Evolutionary conservation across 768 basidiomycete species (phyloP), one percentile per base, ranked within the genome.

Genomic region (Xerocomellus amylosporus): DNA sequence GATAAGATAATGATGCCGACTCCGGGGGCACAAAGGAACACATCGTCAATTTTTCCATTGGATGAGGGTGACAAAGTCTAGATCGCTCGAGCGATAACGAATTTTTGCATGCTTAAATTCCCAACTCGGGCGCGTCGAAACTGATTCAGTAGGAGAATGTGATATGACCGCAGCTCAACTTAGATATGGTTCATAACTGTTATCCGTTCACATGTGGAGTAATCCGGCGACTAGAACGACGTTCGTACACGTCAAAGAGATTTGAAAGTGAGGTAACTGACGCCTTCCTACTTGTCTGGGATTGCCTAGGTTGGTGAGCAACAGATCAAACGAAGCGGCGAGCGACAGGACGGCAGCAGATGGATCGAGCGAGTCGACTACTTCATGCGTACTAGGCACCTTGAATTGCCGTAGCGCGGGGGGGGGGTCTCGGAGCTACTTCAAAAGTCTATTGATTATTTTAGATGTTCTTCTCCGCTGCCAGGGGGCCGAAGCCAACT

Each of bases 11-110:
- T 10, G 5, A 37, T 43, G 20, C 26, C 3, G 19, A 19, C 24
- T 13, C n/a, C 20, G 38, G 33, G 19, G 33, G 8, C 36, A 33
- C 51, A 26, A 43, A n/a, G 26, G 41, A 40, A 51, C 8, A 13
- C 31, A 37, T 42, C 55, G 63, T 24, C 24, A 55, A 55, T 26
- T 53, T 58, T 61, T n/a, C 51, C 28, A 61, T 64, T 64, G 59
- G 59, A 31, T 30, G 47, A 31, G 26, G 8, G 5, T 15, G 37
- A 26, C 22, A 30, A 17, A 34, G 3, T 41, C 37, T 9, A 39
- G 24, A 40, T 38, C 41, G 24, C 13, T 36, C 34, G 17, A 19
- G 37, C 24, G 53, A 54, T 54, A 54, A 49, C 36, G 31, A 38
- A 31, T 4, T 8, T 46, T 47, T 41, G 38, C n/a, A 8, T 10